Evolutionary conservation across 2,329 filamentous ascomycete genomes (phyloP).

Genomic region (Epichloe uncinata): DNA sequence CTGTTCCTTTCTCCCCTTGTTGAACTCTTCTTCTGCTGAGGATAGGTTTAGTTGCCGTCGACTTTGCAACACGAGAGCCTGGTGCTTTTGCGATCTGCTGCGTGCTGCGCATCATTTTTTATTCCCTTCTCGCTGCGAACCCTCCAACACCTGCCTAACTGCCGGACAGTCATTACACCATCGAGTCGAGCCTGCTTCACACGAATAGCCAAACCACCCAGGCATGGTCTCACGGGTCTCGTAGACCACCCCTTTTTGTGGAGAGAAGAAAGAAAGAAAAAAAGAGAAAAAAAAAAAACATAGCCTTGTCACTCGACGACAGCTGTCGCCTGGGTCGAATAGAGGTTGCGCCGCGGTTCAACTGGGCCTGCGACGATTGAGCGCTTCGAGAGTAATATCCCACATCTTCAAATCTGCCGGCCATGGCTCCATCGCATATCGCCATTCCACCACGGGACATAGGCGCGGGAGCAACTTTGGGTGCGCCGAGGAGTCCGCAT

Average conservation of each 20-base stretch:
- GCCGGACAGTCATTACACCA: constrained; percentile 2
- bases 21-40: background rate
- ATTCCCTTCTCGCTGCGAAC: background rate
- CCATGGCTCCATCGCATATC: constrained; percentile 39
- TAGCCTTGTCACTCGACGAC: background rate
- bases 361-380: background rate
- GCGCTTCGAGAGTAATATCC: background rate
- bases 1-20: background rate
- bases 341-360: background rate
- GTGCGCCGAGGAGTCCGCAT: constrained; percentile 32
- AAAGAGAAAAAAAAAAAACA: background rate
- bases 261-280: background rate
- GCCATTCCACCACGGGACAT: constrained; percentile 30
- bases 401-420: background rate
- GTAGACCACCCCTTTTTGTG: background rate
- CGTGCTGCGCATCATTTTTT: background rate
- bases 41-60: background rate
- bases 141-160: background rate
- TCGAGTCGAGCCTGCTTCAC: constrained; percentile 3
- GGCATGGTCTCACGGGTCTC: background rate
- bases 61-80: constrained; percentile 2
- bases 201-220: background rate
- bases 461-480: constrained; percentile 11
- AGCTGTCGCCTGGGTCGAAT: background rate
- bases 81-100: background rate